These are phyloP conservation scores for Yarrowia yakushimensis DNA, from an alignment of 805 yeast genomes.

Conservation along the genomic window DNA sequence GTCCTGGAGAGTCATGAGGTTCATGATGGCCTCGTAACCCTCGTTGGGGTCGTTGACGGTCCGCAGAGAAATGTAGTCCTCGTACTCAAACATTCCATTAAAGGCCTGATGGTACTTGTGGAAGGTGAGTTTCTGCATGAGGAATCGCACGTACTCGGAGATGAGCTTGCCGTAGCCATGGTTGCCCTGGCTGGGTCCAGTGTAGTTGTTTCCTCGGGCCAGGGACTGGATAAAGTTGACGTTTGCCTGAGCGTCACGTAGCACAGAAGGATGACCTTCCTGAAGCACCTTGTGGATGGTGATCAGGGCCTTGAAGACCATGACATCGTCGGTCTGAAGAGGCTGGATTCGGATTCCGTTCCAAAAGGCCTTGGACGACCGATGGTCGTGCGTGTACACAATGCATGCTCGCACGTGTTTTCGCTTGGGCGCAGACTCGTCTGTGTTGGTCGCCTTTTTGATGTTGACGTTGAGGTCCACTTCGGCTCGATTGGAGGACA, in stretches of 20 bases:
- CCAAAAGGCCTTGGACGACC: conserved; percentile 81
- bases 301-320: conserved; percentile 79
- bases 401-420: conserved; percentile 95
- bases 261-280: conserved; percentile 89
- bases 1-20: conserved; percentile 82
- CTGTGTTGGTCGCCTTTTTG: conserved; percentile 79
- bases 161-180: conserved; percentile 64
- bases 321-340: conserved; percentile 75
- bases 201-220: conserved; percentile 42
- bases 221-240: conserved; percentile 73
- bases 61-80: conserved; percentile 84
- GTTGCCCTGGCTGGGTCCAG: conserved; percentile 25
- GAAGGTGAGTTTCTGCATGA: conserved; percentile 71
- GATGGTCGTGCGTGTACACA: conserved; percentile 95
- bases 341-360: conserved; percentile 75
- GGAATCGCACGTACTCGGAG: conserved; percentile 66
- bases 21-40: conserved; percentile 86
- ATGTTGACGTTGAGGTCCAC: conserved; percentile 48
- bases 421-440: conserved; percentile 90
- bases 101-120: conserved; percentile 84
- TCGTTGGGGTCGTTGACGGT: conserved; percentile 92
- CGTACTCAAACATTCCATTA: conserved; percentile 94
- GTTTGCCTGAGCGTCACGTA: conserved; percentile 76
- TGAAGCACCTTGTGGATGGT: conserved; percentile 89
- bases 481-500: conserved; percentile 34